Evolutionary conservation across 108 stramenopile species (phyloP).

Genomic region (Pseudonitzschia delicatissima): DNA sequence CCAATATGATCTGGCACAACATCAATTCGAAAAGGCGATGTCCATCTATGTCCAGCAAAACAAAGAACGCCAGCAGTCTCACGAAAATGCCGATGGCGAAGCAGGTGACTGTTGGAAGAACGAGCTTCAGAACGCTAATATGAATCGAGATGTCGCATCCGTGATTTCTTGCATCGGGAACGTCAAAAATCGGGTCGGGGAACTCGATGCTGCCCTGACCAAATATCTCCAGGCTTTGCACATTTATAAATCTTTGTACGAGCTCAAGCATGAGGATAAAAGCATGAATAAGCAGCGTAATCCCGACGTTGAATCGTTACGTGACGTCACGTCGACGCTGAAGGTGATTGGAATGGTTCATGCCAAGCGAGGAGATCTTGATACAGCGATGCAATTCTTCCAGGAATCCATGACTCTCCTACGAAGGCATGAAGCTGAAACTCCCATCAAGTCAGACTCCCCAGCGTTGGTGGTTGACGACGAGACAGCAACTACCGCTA

Average conservation of each 20-base stretch:
- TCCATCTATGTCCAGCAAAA: conserved; percentile 47
- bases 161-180: conserved; percentile 83
- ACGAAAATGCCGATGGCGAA: not conserved
- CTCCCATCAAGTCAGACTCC: conserved; percentile 17
- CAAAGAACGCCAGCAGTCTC: not conserved
- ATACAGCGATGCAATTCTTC: conserved; percentile 68
- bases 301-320: conserved; percentile 30
- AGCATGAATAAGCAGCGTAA: conserved; percentile 11
- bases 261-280: conserved; percentile 15
- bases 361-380: conserved; percentile 64
- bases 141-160: conserved; percentile 76
- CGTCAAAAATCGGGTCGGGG: conserved; percentile 71
- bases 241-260: conserved; percentile 58
- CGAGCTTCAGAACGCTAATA: conserved; percentile 12
- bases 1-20: conserved; percentile 60
- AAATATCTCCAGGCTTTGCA: conserved; percentile 64
- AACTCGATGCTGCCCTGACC: conserved; percentile 64
- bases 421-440: conserved; percentile 18
- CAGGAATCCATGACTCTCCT: conserved; percentile 68
- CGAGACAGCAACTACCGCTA: no score
- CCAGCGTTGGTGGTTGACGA: not conserved
- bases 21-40: conserved; percentile 62
- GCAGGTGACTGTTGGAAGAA: no score
- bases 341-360: conserved; percentile 82
- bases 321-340: conserved; percentile 72